These are phyloP conservation scores for Diaporthe sp. DNA, from an alignment of 2,329 filamentous ascomycete genomes.

Conservation along the genomic window DNA sequence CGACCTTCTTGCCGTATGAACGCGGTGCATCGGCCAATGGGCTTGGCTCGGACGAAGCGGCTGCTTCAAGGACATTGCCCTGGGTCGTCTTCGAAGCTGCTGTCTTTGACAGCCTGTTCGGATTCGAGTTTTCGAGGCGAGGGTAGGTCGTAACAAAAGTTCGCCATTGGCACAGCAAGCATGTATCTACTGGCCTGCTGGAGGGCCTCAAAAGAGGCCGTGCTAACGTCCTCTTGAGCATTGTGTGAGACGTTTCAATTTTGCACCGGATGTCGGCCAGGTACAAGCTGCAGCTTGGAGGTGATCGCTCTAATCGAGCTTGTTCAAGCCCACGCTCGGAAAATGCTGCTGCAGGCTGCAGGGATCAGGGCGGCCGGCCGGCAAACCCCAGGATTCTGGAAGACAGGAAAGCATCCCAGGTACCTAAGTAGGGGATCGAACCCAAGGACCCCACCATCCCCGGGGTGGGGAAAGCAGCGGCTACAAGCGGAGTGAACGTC, in stretches of 20 bases:
- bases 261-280: not conserved
- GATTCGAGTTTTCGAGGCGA: conserved; percentile 43
- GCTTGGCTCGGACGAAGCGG: conserved; percentile 50
- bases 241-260: conserved; percentile 1
- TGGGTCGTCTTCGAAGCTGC: conserved; percentile 42
- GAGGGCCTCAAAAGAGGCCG: conserved; percentile 15
- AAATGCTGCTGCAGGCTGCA: conserved; percentile 8
- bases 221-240: conserved; percentile 34
- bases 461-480: conserved; percentile 43
- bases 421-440: not conserved
- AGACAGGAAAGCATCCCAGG: not conserved
- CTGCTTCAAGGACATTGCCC: conserved; percentile 35
- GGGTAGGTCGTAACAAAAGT: conserved; percentile 62
- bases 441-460: not conserved
- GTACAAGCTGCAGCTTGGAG: conserved; percentile 5
- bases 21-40: conserved; percentile 71
- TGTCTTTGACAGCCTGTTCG: conserved; percentile 38
- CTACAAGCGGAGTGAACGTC: conserved; percentile 41
- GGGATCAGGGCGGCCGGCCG: conserved; percentile 30
- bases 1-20: conserved; percentile 69
- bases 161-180: conserved; percentile 67
- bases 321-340: conserved; percentile 15
- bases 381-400: conserved; percentile 35
- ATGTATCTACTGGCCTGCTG: conserved; percentile 50
- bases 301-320: not conserved